phyloP scores from a whole-genome alignment of 257 asterid species.

The Perilla frutescens region DNA sequence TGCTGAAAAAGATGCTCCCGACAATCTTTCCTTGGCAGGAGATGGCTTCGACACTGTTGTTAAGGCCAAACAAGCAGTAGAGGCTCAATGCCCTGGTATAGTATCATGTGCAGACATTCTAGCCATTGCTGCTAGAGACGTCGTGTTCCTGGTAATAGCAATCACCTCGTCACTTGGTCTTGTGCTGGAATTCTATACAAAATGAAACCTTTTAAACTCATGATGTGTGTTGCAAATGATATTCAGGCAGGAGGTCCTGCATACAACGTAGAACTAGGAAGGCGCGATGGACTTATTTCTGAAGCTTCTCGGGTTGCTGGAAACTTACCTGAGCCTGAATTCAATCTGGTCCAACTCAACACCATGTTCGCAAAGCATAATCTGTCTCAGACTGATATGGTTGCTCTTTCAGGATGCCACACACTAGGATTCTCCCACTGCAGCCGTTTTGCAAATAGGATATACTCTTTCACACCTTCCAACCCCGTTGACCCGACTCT shows the following conservation, averaged over 20 bases:
- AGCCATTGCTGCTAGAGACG: conserved; percentile 75
- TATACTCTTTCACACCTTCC: conserved; percentile 59
- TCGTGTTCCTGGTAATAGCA: conserved; percentile 54
- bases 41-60: conserved; percentile 77
- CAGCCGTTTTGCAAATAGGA: conserved; percentile 59
- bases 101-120: conserved; percentile 82
- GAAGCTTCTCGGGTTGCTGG: conserved; percentile 60
- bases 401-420: conserved; percentile 76
- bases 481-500: conserved; percentile 65
- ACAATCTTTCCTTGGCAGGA: conserved; percentile 78
- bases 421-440: conserved; percentile 84
- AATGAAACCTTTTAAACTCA: not conserved
- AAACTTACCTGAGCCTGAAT: conserved; percentile 62
- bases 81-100: conserved; percentile 63
- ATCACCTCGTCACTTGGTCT: not conserved
- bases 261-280: conserved; percentile 68
- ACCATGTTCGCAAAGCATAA: conserved; percentile 52
- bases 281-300: conserved; percentile 71
- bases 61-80: conserved; percentile 76
- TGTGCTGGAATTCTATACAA: not conserved
- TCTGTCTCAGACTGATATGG: conserved; percentile 62
- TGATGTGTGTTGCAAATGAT: not conserved
- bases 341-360: conserved; percentile 48
- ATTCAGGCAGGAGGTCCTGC: conserved; percentile 73
- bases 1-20: conserved; percentile 68